Conservation (phyloP, 2,329 filamentous ascomycete genomes). For the Trichoderma endophyticum region DNA sequence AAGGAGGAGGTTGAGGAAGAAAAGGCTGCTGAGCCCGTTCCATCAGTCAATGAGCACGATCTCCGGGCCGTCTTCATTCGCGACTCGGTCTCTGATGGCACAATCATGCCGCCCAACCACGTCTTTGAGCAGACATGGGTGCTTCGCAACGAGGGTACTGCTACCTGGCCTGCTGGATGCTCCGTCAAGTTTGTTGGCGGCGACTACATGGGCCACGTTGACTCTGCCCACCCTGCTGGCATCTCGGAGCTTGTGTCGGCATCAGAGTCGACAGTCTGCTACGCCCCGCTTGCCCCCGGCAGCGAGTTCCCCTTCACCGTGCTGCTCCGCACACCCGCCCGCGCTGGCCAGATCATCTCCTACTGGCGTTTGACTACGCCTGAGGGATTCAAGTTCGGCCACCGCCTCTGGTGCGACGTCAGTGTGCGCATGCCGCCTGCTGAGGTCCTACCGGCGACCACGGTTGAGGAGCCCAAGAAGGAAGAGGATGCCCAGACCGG, state of each 20-base stretch:
- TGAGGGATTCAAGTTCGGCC: conserved; percentile 79
- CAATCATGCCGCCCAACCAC: conserved; percentile 63
- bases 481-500: conserved; percentile 31
- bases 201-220: conserved; percentile 92
- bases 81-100: conserved; percentile 78
- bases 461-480: conserved; percentile 30
- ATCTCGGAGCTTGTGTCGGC: conserved; percentile 73
- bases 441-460: conserved; percentile 28
- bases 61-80: conserved; percentile 64
- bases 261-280: conserved; percentile 77
- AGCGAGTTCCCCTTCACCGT: conserved; percentile 80
- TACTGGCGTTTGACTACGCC: conserved; percentile 92
- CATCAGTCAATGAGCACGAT: conserved; percentile 30
- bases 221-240: conserved; percentile 74
- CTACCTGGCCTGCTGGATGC: conserved; percentile 83
- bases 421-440: conserved; percentile 53
- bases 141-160: conserved; percentile 76
- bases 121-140: conserved; percentile 90
- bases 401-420: conserved; percentile 94
- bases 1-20: conserved; percentile 27
- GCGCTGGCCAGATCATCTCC: conserved; percentile 78
- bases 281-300: conserved; percentile 65
- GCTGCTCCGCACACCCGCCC: conserved; percentile 73
- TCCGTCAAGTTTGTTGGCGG: conserved; percentile 89
- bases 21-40: conserved; percentile 18